These are phyloP conservation scores for Colletotrichum tropicale DNA, from an alignment of 2,329 filamentous ascomycete genomes.

Conservation along the genomic window DNA sequence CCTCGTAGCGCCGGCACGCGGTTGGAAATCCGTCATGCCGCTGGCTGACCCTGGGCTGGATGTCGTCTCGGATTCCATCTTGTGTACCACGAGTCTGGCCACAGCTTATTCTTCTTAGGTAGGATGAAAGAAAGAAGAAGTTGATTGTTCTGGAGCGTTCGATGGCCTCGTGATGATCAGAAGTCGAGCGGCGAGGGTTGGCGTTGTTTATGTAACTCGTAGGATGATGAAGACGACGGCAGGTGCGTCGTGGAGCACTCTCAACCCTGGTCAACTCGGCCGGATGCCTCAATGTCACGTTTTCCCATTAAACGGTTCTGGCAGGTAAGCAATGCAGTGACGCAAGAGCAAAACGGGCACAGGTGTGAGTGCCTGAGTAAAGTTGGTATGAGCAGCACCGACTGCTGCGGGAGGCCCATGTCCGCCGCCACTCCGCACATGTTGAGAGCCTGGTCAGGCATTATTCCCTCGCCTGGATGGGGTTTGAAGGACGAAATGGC, in stretches of 20 bases:
- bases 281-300: conserved; percentile 9
- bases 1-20: conserved; percentile 16
- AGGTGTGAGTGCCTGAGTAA: not conserved
- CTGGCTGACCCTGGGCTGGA: not conserved
- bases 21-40: not conserved
- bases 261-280: not conserved
- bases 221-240: not conserved
- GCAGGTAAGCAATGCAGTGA: not conserved
- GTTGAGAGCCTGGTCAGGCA: not conserved
- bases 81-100: not conserved
- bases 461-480: not conserved
- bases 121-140: not conserved
- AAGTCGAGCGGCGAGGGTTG: not conserved
- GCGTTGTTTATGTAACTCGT: conserved; percentile 16
- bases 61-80: not conserved
- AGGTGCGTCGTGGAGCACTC: not conserved
- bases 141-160: not conserved
- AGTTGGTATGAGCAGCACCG: not conserved
- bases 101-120: not conserved
- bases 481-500: not conserved
- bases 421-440: not conserved
- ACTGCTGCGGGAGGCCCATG: not conserved
- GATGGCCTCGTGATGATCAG: not conserved
- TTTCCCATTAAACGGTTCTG: not conserved
- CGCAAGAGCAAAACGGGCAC: not conserved